Base-by-base conservation (phyloP, 2,329 filamentous ascomycete genomes). In the Westerdykella sp. region DNA sequence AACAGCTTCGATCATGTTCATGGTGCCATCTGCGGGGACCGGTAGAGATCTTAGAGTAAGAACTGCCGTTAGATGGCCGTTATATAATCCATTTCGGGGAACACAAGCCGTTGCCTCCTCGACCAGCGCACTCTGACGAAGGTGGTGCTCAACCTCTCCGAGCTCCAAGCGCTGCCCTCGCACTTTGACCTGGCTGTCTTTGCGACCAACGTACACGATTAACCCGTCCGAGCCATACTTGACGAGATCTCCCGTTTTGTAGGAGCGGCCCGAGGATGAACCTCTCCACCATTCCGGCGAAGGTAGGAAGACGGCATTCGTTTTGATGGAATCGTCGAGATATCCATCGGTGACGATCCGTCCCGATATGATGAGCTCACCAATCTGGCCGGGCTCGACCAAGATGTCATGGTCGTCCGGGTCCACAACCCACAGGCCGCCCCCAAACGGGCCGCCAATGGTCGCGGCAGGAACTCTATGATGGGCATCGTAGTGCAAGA, bases 361-460 rank as follows among this genome's bases (percentile, higher is more conserved):
- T 0, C 78, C 77, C 46, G 80, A 77, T 18, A 83, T 72, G 4
- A 79, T 67, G 2, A 83, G 64, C 54, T 82, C 79, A 9, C 57
- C 59, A 6, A 48, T 38, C n/a, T 10, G 56, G 45, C 59, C 44
- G 34, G 39, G 32, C 1, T 48, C 34, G 12, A 43, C 35, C 11
- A 55, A 23, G 11, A 32, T 16, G 15, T 53, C 43, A 28, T 41
- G 41, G 30, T 53, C 47, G 16, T 41, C 31, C 12, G 37, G 30
- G 30, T 48, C 37, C 6, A 39, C 46, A 40, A 58, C 46, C 56
- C 44, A 52, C 12, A 30, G 43, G 11, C 39, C 28, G 5, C 39
- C 40, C 30, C 39, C 43, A 35, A 41, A 30, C 5, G 46, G 43
- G 18, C 37, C 34, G 14, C 46, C 46, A 22, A 48, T 48, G 31